Base-by-base conservation (phyloP, 2,329 filamentous ascomycete genomes). In the Phyllosticta capitalensis region DNA sequence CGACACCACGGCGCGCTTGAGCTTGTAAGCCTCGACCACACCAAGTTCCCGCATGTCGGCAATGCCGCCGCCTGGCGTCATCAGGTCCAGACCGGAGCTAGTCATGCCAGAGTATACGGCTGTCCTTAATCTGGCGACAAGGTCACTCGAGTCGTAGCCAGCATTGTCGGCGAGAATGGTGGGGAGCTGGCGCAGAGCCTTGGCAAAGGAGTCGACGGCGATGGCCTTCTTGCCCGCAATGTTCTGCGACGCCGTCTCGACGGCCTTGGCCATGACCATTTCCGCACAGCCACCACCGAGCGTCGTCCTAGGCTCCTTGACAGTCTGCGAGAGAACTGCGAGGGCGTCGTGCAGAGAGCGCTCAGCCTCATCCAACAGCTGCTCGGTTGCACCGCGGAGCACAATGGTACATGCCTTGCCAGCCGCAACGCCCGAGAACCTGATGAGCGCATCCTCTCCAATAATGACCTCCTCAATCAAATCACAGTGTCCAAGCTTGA, bases 191-290 rank as follows among this genome's bases (percentile, higher is more conserved):
- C 92, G 86, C 62, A 99, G 82, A 28, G 94, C 94, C 61, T 87
- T 82, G 22, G 92, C 89, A 71, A 97, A 99, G 4, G 90, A 84
- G 64, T 92, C 87, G 20, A 97, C 92, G 2, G 94, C 94, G 69
- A 96, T 81, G 67, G 95, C 92, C 76, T 94, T 92, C 85, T 99
- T 99, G 73, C 94, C 94, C 66, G 94, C 91, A 7, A 96, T 89
- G 68, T 95, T 92, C 63, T 95, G 92, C 21, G 92, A 92, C 5
- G 90, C 90, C 62, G 88, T 89, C 71, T 96, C 92, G 21, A 99
- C 94, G 7, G 94, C 94, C 81, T 96, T 96, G 64, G 92, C 90
- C 94, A 99, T 99, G 66, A 95, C 79, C 92, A 97, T 97, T 83
- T 99, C 94, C 4, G 92, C 92, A 71, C 91, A 97, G 26, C 94